Conservation (phyloP, 2,329 filamentous ascomycete species). For the Taxawa tesnikishii region DNA sequence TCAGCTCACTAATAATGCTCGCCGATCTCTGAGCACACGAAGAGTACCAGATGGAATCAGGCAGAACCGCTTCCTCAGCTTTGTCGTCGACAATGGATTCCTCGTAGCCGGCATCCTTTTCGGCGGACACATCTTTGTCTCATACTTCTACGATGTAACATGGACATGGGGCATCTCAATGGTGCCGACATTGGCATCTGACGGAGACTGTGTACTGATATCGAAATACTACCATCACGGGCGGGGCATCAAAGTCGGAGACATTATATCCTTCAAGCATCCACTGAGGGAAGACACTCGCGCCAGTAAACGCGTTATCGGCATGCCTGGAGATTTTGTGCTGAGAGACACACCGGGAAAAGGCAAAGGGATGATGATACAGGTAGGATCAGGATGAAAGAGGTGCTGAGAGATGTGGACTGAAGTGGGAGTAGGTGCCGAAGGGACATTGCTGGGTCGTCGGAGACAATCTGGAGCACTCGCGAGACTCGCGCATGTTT, state of each 20-base stretch:
- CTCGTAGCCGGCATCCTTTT: slow-evolving; percentile 8
- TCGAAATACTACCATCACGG: slow-evolving; percentile 58
- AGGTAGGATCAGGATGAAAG: slow-evolving; percentile 35
- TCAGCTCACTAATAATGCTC: too few species aligned
- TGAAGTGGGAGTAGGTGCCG: slow-evolving; percentile 51
- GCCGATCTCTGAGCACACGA: too few species aligned
- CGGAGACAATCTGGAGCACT: slow-evolving; percentile 77
- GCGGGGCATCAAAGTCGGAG: slow-evolving; percentile 59
- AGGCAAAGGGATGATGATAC: slow-evolving; percentile 42
- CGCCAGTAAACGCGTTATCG: slow-evolving; percentile 64
- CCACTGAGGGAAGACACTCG: slow-evolving; percentile 43
- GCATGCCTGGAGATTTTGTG: slow-evolving; percentile 55
- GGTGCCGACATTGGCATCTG: slow-evolving; percentile 67
- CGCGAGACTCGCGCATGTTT: slow-evolving; percentile 74
- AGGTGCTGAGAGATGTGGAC: background rate
- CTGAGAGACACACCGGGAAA: slow-evolving; percentile 47
- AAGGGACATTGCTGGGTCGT: slow-evolving; percentile 83
- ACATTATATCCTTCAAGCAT: slow-evolving; percentile 68
- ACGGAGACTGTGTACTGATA: slow-evolving; percentile 57
- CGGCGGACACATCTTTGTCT: slow-evolving; percentile 20
- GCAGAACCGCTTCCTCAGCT: too few species aligned
- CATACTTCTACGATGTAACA: slow-evolving; percentile 49
- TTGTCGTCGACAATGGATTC: too few species aligned
- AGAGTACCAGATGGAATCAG: too few species aligned
- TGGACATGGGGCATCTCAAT: slow-evolving; percentile 66